Evolutionary conservation across 2,329 filamentous ascomycete genomes (phyloP), one percentile per base, ranked within the genome.

Genomic region (Cercospora sp.): DNA sequence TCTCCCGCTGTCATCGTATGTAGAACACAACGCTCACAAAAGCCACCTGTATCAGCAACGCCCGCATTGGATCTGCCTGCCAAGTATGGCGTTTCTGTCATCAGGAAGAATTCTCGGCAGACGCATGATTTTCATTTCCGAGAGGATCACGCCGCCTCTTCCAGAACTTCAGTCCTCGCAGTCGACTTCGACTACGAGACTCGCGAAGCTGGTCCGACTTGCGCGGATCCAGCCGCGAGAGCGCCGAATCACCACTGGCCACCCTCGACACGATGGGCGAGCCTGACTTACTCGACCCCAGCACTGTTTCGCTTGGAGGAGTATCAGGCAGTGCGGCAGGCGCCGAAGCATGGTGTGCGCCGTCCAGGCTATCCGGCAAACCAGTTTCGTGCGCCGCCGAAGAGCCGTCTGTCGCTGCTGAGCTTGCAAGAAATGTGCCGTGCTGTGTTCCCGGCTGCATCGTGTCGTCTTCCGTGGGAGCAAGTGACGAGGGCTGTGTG

Each of bases 91-190:
- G 13, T 40, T n/a, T 40, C 37, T 40, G 24, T 59, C n/a, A 51
- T 60, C 60, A 66, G 21, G 67, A 57, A 61, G 67, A 67, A 32
- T 64, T 26, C 28, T 66, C 65, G 12, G 53, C 63, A 18, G 70
- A 63, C 59, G 66, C 61, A 24, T 61, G 43, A 7, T 55, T 57
- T 24, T 70, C 61, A 6, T 61, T 62, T 16, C 69, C 68, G 3
- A 67, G 63, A n/a, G 60, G 65, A 59, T 76, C 75, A 53, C 71
- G 71, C 63, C 74, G 74, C 70, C 76, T 77, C 70, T 76, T 77
- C 78, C 78, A 80, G 63, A 80, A 80, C 66, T 78, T 78, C 61
- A 80, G 67, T 0, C 76, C 74, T 45, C 77, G 73, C 63, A 80
- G 69, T 26, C 77, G 74, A 69, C 77, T 79, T 51, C 77, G 74